A percentile compares a stretch with the other conserved stretches of the same genome.
phyloP scores from a whole-genome alignment of 139 green algal species.

The Diplosphaera chodatii region DNA sequence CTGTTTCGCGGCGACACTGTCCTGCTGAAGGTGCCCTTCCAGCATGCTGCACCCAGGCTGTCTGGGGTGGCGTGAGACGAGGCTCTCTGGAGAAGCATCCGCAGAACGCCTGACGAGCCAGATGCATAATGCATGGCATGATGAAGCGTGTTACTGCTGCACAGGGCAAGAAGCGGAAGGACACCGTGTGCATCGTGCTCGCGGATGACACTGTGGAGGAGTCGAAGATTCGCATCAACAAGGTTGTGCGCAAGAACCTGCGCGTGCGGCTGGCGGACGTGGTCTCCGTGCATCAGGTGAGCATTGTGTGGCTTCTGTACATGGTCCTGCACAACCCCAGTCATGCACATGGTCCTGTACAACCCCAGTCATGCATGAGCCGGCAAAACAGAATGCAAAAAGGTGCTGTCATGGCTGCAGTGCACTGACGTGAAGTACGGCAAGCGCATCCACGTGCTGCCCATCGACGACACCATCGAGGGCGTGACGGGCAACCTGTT shows the following conservation, averaged over 20 bases:
- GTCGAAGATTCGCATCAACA: conserved; percentile 94
- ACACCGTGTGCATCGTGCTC: conserved; percentile 99
- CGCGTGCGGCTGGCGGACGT: conserved; percentile 94
- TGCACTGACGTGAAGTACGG: conserved; percentile 98
- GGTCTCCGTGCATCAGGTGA: conserved; percentile 91
- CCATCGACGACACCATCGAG: conserved; percentile 98
- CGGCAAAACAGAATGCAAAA: too few relatives aligned
- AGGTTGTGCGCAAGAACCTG: conserved; percentile 98
- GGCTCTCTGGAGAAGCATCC: too few relatives aligned
- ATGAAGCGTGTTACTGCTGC: too few relatives aligned
- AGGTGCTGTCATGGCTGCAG: too few relatives aligned
- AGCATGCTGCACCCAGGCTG: too few relatives aligned
- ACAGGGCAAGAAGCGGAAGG: conserved; percentile 98
- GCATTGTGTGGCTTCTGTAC: too few relatives aligned
- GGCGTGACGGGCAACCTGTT: conserved; percentile 98
- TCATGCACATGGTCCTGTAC: too few relatives aligned
- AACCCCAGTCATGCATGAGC: too few relatives aligned
- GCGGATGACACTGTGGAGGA: conserved; percentile 95
- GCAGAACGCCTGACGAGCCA: too few relatives aligned
- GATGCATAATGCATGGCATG: too few relatives aligned
- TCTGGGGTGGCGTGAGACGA: too few relatives aligned
- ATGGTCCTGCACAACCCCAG: too few relatives aligned
- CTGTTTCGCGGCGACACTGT: conserved; percentile 99
- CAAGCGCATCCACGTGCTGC: conserved; percentile 95
- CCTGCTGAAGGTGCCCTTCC: conserved; percentile 92